A percentile compares a stretch with the other conserved stretches of the same genome.
These are phyloP conservation scores for Diddensiella transvaalensis DNA, from an alignment of 805 yeast genomes.

Conservation along the genomic window DNA sequence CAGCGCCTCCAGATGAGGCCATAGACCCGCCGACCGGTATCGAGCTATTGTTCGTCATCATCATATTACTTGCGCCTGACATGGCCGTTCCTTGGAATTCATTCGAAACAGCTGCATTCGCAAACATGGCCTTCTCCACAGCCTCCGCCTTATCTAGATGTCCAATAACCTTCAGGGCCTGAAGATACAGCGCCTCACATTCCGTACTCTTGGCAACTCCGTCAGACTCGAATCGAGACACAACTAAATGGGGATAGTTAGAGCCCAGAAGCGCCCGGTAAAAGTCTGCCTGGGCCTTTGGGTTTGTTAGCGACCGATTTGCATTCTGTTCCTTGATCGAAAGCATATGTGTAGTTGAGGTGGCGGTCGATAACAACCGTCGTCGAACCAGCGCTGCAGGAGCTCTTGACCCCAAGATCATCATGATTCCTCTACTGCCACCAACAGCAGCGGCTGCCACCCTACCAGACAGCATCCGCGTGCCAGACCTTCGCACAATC, in stretches of 20 bases:
- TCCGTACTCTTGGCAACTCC: slow-evolving; percentile 84
- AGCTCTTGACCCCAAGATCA: background rate
- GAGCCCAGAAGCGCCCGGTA: slow-evolving; percentile 69
- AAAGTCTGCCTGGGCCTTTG: slow-evolving; percentile 76
- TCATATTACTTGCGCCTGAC: background rate
- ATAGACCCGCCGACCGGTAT: background rate
- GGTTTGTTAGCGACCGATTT: slow-evolving; percentile 64
- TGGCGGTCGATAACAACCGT: slow-evolving; percentile 3
- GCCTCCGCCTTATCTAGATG: slow-evolving; percentile 73
- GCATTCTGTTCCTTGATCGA: slow-evolving; percentile 73
- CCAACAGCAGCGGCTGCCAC: background rate
- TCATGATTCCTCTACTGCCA: background rate
- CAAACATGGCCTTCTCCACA: slow-evolving; percentile 47
- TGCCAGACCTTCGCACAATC: background rate
- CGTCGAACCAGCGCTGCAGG: background rate
- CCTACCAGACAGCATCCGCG: background rate
- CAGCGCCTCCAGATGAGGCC: slow-evolving; percentile 1
- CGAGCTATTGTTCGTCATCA: slow-evolving; percentile 3
- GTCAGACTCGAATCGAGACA: slow-evolving; percentile 89
- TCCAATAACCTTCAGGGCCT: slow-evolving; percentile 77
- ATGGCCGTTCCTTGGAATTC: slow-evolving; percentile 21
- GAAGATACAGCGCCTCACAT: slow-evolving; percentile 73
- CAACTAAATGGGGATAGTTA: slow-evolving; percentile 93
- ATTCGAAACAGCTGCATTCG: slow-evolving; percentile 23
- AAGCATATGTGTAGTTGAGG: slow-evolving; percentile 17